Conservation (phyloP, 768 basidiomycete species). For the Termitomyces sp. region DNA sequence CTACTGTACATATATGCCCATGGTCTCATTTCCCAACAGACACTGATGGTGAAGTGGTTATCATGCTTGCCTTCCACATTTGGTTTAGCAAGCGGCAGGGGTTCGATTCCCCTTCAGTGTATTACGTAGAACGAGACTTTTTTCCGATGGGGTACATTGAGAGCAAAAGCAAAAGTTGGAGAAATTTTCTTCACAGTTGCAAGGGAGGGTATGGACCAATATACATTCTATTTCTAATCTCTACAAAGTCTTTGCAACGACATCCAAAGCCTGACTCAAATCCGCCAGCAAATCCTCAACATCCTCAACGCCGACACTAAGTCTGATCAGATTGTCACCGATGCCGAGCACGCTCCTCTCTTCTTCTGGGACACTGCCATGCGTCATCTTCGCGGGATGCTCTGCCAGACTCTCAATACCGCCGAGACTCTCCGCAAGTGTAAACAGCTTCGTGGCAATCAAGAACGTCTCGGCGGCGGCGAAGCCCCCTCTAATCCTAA, state of each 20-base stretch:
- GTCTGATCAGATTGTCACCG: slow-evolving; percentile 64
- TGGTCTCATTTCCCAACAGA: too few relatives aligned
- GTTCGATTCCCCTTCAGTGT: slow-evolving; percentile 47
- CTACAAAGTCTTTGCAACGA: background rate
- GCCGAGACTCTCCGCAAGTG: slow-evolving; percentile 84
- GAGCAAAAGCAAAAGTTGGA: too few relatives aligned
- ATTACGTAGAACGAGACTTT: too few relatives aligned
- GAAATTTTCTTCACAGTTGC: background rate
- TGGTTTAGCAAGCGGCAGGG: slow-evolving; percentile 38
- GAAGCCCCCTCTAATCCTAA: slow-evolving; percentile 55
- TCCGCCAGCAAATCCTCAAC: slow-evolving; percentile 73
- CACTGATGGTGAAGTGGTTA: slow-evolving; percentile 83
- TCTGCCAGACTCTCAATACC: slow-evolving; percentile 92
- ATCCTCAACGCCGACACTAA: slow-evolving; percentile 90
- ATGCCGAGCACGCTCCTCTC: slow-evolving; percentile 73
- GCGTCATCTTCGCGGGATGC: slow-evolving; percentile 86
- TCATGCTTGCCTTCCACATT: slow-evolving; percentile 89
- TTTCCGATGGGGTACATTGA: too few relatives aligned
- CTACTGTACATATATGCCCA: too few relatives aligned
- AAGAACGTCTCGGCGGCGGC: slow-evolving; percentile 63
- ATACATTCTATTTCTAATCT: background rate
- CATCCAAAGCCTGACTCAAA: slow-evolving; percentile 56
- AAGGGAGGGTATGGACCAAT: too few relatives aligned
- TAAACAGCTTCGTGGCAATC: slow-evolving; percentile 57
- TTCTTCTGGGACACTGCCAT: slow-evolving; percentile 64